Conservation (phyloP, 192 early-diverging fungal genomes). For the Allomyces javanicus region DNA sequence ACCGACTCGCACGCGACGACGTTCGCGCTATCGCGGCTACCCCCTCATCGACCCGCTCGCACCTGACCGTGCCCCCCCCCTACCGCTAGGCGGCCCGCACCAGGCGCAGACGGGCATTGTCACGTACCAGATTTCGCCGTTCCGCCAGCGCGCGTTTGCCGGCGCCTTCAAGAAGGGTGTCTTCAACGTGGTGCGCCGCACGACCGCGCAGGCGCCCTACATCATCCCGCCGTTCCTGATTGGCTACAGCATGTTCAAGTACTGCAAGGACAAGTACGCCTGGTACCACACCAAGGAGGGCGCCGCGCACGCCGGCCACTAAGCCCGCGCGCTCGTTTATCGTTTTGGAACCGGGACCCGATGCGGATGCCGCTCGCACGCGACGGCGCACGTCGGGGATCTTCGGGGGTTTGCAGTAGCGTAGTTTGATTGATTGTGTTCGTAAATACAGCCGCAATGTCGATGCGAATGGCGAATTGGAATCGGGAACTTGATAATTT, state of each 20-base stretch:
- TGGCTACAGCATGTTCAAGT: constrained; percentile 25
- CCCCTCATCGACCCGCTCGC: too few relatives aligned
- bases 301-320: not conserved
- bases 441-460: too few relatives aligned
- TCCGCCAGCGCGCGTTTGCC: constrained; percentile 40
- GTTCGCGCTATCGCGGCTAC: too few relatives aligned
- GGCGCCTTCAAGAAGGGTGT: constrained; percentile 31
- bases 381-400: too few relatives aligned
- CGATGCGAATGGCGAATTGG: too few relatives aligned
- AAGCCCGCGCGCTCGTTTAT: not conserved
- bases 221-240: constrained; percentile 24
- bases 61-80: too few relatives aligned
- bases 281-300: constrained; percentile 6
- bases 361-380: too few relatives aligned
- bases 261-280: constrained; percentile 22
- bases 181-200: constrained; percentile 41
- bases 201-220: constrained; percentile 29
- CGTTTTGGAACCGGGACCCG: not conserved
- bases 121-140: constrained; percentile 36
- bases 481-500: too few relatives aligned
- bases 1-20: too few relatives aligned
- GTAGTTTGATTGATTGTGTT: too few relatives aligned
- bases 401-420: too few relatives aligned
- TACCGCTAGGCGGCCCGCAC: not conserved
- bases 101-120: constrained; percentile 18